Evolutionary conservation across 73 alveolate genomes (phyloP).

Genomic region (Paramecium caudatum): DNA sequence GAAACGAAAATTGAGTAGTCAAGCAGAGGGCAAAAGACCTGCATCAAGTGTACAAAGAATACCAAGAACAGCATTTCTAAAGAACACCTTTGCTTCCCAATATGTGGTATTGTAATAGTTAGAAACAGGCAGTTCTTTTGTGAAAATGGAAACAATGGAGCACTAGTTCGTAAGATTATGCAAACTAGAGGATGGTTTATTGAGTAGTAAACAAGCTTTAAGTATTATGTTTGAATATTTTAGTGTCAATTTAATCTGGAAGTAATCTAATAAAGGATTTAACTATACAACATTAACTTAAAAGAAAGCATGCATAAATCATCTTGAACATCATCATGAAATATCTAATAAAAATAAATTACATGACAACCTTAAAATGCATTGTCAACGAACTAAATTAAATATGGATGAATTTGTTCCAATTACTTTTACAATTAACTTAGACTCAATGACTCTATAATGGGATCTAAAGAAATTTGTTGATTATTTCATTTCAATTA

Average conservation of each 20-base stretch:
- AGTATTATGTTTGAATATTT: background rate
- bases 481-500: slow-evolving; percentile 26
- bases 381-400: background rate
- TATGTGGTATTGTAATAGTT: background rate
- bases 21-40: slow-evolving; percentile 43
- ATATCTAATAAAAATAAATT: slow-evolving; percentile 41
- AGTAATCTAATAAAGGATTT: slow-evolving; percentile 40
- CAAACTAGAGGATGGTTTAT: slow-evolving; percentile 63
- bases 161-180: slow-evolving; percentile 31
- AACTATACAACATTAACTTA: slow-evolving; percentile 32
- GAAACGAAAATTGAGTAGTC: slow-evolving; percentile 28
- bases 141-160: slow-evolving; percentile 66
- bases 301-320: slow-evolving; percentile 57
- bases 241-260: slow-evolving; percentile 62
- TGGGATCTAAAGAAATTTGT: slow-evolving; percentile 57
- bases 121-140: slow-evolving; percentile 46
- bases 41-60: background rate
- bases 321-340: slow-evolving; percentile 56
- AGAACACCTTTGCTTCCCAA: background rate
- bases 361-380: slow-evolving; percentile 37
- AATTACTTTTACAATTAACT: slow-evolving; percentile 6
- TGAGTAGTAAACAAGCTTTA: slow-evolving; percentile 50
- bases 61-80: slow-evolving; percentile 43
- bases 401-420: slow-evolving; percentile 68
- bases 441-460: slow-evolving; percentile 47